Evolutionary conservation across 345 rosid genomes (phyloP).

Genomic region (Mercurialis annua): DNA sequence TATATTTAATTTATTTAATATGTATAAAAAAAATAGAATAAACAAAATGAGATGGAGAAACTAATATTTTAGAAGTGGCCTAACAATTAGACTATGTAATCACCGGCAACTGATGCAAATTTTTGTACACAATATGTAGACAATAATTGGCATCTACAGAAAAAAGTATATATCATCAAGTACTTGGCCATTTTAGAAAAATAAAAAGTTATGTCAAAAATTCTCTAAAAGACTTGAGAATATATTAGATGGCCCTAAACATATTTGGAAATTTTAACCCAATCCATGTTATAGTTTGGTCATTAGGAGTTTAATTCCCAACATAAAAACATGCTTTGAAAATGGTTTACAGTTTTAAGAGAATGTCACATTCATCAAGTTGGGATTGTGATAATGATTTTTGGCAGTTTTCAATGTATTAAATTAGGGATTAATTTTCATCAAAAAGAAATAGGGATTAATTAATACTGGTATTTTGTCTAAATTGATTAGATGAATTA

Average conservation of each 20-base stretch:
- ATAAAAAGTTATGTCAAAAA: background rate
- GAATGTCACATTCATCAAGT: background rate
- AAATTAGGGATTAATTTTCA: background rate
- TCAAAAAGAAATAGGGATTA: no score
- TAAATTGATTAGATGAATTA: slow-evolving; percentile 13
- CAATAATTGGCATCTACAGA: no score
- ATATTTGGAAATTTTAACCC: background rate
- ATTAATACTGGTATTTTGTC: background rate
- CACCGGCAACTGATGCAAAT: no score
- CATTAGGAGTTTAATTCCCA: background rate
- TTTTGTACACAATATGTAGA: no score
- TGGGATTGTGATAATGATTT: background rate
- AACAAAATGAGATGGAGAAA: no score
- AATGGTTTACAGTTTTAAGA: background rate
- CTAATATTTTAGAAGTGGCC: no score
- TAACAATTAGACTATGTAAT: no score
- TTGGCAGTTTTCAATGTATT: background rate
- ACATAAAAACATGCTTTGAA: background rate
- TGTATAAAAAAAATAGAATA: no score
- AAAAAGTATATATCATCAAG: no score
- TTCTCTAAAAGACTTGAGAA: background rate
- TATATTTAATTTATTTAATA: no score
- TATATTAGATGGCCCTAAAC: background rate
- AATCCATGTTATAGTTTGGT: background rate
- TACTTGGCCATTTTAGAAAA: no score